These are phyloP conservation scores for Starmerella bacillaris DNA, from an alignment of 805 yeast species.

Conservation along the genomic window DNA sequence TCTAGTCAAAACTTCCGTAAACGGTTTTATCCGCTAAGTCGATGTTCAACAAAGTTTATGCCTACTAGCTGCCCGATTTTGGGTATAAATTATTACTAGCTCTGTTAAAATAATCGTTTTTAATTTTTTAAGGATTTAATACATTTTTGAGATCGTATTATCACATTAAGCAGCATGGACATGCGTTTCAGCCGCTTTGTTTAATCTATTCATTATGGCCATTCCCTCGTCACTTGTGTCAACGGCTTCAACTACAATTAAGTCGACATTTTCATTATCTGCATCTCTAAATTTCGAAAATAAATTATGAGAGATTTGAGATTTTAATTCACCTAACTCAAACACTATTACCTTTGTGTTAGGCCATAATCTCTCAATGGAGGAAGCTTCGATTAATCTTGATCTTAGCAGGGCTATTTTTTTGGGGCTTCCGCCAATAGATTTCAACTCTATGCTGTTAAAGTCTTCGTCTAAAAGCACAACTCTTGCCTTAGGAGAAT, in stretches of 20 bases:
- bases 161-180: neutral
- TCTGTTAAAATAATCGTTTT: too few species aligned
- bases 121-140: neutral
- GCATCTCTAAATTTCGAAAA: constrained; percentile 58
- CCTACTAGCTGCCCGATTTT: neutral
- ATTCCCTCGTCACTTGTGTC: constrained; percentile 62
- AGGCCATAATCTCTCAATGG: constrained; percentile 8
- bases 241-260: constrained; percentile 72
- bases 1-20: neutral
- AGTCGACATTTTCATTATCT: constrained; percentile 49
- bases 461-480: constrained; percentile 39
- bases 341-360: constrained; percentile 7
- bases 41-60: too few species aligned
- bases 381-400: constrained; percentile 11
- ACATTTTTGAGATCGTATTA: too few species aligned
- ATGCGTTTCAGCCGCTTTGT: constrained; percentile 48
- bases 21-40: too few species aligned
- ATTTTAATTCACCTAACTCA: constrained; percentile 31
- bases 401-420: constrained; percentile 34
- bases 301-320: constrained; percentile 54
- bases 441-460: constrained; percentile 14
- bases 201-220: constrained; percentile 83
- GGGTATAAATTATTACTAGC: neutral
- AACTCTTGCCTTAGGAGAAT: constrained; percentile 79
- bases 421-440: neutral